These are phyloP conservation scores for Phytophthora cryptogea DNA, from an alignment of 352 stramenopile genomes.

Conservation along the genomic window DNA sequence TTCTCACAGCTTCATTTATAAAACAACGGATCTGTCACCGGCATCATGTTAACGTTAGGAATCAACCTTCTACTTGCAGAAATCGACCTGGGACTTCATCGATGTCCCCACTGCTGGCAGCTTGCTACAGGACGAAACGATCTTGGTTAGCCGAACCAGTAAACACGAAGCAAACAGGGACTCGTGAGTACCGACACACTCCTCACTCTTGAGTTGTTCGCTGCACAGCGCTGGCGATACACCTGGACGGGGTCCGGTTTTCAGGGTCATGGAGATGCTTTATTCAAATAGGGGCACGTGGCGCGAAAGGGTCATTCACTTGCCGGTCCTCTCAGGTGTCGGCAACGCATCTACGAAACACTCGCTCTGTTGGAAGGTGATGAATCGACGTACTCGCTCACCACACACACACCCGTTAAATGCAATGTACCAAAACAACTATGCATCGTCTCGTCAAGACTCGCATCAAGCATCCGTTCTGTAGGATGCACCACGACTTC, in stretches of 20 bases:
- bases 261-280: slow-evolving; percentile 36
- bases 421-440: slow-evolving; percentile 37
- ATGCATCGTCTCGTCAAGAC: slow-evolving; percentile 24
- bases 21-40: not conserved
- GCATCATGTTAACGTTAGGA: not conserved
- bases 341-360: slow-evolving; percentile 6
- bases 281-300: slow-evolving; percentile 36
- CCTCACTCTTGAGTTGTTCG: not conserved
- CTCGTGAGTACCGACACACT: slow-evolving; percentile 2
- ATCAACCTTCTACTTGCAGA: not conserved
- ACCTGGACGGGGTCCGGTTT: slow-evolving; percentile 15
- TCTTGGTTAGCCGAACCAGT: slow-evolving; percentile 6
- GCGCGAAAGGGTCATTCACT: slow-evolving; percentile 19
- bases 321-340: slow-evolving; percentile 8
- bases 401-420: slow-evolving; percentile 34
- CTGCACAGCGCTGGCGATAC: slow-evolving; percentile 1
- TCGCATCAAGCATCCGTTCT: slow-evolving; percentile 21
- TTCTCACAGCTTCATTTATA: too few species aligned
- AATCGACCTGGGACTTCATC: not conserved
- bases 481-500: slow-evolving; percentile 14
- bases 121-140: not conserved
- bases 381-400: slow-evolving; percentile 19
- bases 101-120: too few species aligned
- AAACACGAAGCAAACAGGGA: slow-evolving; percentile 1
- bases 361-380: slow-evolving; percentile 18